Evolutionary conservation across 177 flowering plant genomes (phyloP).

Genomic region (Vitis hybrid): DNA sequence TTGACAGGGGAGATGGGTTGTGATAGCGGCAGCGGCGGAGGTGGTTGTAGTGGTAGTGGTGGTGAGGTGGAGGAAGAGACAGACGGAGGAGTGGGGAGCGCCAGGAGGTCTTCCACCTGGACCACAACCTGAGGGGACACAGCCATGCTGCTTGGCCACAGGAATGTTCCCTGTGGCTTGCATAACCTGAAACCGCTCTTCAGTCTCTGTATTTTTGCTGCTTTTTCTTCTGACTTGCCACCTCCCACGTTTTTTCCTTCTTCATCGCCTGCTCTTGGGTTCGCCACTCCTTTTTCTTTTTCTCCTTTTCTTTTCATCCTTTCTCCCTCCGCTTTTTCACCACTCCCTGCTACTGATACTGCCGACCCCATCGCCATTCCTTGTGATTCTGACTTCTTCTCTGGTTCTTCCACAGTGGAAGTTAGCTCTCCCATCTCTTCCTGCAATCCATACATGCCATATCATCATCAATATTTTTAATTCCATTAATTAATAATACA

Average conservation of each 20-base stretch:
- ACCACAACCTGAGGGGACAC: conserved; percentile 23
- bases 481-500: not conserved
- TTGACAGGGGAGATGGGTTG: conserved; percentile 27
- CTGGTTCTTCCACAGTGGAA: conserved; percentile 10
- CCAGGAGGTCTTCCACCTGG: conserved; percentile 22
- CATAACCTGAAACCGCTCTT: conserved; percentile 77
- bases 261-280: not conserved
- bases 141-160: conserved; percentile 48
- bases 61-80: conserved; percentile 30
- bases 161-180: conserved; percentile 59
- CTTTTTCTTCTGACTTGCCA: conserved; percentile 28
- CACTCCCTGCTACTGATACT: conserved; percentile 4
- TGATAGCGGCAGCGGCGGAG: not conserved
- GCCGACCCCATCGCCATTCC: not conserved
- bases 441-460: conserved; percentile 8
- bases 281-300: conserved; percentile 5
- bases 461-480: not conserved
- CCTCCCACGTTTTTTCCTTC: not conserved
- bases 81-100: conserved; percentile 43
- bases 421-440: conserved; percentile 17
- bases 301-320: conserved; percentile 3
- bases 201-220: conserved; percentile 50
- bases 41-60: conserved; percentile 1
- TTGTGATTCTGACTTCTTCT: conserved; percentile 6
- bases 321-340: conserved; percentile 3